These are phyloP conservation scores for Suillus ampliporus DNA, from an alignment of 768 basidiomycete species.

Conservation along the genomic window DNA sequence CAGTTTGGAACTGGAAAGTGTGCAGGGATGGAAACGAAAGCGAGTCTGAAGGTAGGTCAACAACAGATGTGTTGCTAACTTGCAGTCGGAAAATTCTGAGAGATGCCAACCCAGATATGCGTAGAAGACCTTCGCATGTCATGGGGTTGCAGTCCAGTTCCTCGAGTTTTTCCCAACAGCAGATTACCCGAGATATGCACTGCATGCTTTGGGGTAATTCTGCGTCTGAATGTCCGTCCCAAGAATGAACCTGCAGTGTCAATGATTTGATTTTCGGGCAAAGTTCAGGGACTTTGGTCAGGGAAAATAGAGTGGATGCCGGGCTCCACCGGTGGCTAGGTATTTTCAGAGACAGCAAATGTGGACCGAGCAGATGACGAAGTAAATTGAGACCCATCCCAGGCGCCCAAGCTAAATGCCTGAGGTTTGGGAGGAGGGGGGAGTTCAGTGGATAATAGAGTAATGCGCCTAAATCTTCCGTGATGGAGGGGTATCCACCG, in stretches of 20 bases:
- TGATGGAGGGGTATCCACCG: not conserved
- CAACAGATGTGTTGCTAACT: not conserved
- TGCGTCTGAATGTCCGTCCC: not conserved
- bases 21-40: constrained; percentile 4
- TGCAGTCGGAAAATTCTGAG: constrained; percentile 1
- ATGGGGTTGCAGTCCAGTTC: constrained; percentile 7
- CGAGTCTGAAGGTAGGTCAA: not conserved
- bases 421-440: constrained; percentile 1
- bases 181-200: constrained; percentile 3
- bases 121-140: not conserved
- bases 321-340: constrained; percentile 1
- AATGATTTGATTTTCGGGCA: constrained; percentile 5
- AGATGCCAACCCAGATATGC: not conserved
- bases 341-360: constrained; percentile 3
- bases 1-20: constrained; percentile 1
- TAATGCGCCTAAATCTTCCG: constrained; percentile 2
- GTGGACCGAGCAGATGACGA: constrained; percentile 8
- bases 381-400: not conserved
- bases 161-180: constrained; percentile 5
- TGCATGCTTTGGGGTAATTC: not conserved
- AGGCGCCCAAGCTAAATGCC: constrained; percentile 8
- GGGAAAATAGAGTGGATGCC: not conserved
- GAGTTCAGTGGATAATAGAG: constrained; percentile 5
- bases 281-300: not conserved
- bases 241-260: constrained; percentile 1